Evolutionary conservation across 2,329 filamentous ascomycete species (phyloP), one percentile per base, ranked within the genome.

Genomic region (Pezicula carpinea): DNA sequence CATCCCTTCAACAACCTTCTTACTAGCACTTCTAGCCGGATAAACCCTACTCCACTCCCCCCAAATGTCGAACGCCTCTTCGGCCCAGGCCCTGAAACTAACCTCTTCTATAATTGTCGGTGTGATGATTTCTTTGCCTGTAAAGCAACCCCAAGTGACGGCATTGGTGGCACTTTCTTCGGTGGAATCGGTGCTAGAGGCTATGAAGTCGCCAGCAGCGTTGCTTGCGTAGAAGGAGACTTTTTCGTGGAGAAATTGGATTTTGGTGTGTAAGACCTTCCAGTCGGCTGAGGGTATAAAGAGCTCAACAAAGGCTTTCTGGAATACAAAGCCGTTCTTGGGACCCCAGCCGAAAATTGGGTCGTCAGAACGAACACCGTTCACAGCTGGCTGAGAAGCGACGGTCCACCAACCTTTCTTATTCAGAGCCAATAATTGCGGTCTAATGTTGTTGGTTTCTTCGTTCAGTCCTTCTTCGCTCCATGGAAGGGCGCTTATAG

Each of bases 251-350:
- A 80, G 70, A 31, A 78, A 68, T 10, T 69, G 70, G 44, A 97
- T 78, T 49, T 80, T 78, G 4, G 75, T 73, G 53, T 79, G 77
- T 26, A 99, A 75, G 1, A 65, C 64, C 14, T 70, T 66, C 83
- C 90, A 97, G 64, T 92, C 87, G 0, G 76, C 66, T 0, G 75
- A 70, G 0, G 91, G 83, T 48, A 95, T 71, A 74, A 99, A 99
- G 70, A 97, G 89, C 66, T 99, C 93, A 43, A 99, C 90, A 66
- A 99, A 99, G 0, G 92, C 87, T 69, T 97, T 99, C 63, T 99
- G 93, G 73, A 96, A 99, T 40, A 97, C 90, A 65, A 95, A 97
- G 15, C 93, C 93, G 59, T 91, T 84, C 42, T 79, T 80, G 0
- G 93, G 93, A 1, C 93, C 93, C 93, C 93, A 99, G 53, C 93